Evolutionary conservation across 306 rosid genomes (phyloP).

Genomic region (Gleditsia sinensis): DNA sequence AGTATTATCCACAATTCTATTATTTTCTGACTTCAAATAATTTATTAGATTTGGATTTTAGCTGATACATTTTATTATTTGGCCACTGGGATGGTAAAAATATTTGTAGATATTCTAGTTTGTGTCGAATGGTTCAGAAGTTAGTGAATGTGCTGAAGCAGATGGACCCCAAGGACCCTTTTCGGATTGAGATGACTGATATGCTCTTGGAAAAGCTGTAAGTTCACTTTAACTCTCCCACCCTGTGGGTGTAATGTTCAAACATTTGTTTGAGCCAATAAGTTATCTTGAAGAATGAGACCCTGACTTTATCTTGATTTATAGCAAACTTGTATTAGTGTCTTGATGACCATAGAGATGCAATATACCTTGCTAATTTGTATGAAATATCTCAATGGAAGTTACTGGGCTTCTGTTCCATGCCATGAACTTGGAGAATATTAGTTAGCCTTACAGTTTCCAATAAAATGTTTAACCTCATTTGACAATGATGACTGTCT

Average conservation of each 20-base stretch:
- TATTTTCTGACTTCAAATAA: neutral
- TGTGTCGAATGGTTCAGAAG: constrained; percentile 72
- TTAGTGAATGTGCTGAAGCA: constrained; percentile 63
- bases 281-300: too few relatives aligned
- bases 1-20: constrained; percentile 38
- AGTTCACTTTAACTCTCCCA: too few relatives aligned
- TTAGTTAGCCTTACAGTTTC: constrained; percentile 1
- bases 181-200: constrained; percentile 69
- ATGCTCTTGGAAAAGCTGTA: constrained; percentile 77
- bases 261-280: too few relatives aligned
- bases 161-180: constrained; percentile 76
- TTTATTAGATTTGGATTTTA: constrained; percentile 5
- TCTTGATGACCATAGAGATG: neutral
- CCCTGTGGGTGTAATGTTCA: too few relatives aligned
- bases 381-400: neutral
- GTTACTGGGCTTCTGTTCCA: neutral
- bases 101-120: constrained; percentile 54
- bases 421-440: neutral
- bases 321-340: too few relatives aligned
- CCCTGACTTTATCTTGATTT: too few relatives aligned
- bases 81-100: constrained; percentile 4
- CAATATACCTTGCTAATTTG: neutral
- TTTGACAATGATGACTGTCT: neutral
- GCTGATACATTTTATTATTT: neutral
- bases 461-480: neutral